Conservation (phyloP, 1,284 basidiomycete genomes). For the Dichomitus squalens region DNA sequence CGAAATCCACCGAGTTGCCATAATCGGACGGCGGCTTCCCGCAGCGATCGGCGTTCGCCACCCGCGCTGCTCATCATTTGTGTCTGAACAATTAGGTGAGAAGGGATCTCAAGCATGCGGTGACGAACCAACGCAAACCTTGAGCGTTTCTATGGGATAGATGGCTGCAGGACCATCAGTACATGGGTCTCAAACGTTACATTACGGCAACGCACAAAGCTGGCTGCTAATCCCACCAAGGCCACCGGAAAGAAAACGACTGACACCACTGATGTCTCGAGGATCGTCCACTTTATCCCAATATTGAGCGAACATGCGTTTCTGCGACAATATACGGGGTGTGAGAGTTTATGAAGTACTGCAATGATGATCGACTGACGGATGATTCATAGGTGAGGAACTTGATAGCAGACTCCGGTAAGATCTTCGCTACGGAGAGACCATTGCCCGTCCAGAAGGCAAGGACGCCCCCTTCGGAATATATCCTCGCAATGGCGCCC, state of each 20-base stretch:
- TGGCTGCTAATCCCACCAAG: slow-evolving; percentile 95
- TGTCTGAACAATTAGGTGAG: slow-evolving; percentile 51
- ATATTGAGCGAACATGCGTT: slow-evolving; percentile 92
- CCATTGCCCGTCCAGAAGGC: slow-evolving; percentile 95
- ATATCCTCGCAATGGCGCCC: slow-evolving; percentile 78
- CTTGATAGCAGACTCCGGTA: slow-evolving; percentile 98
- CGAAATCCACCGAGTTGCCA: slow-evolving; percentile 85
- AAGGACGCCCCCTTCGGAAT: slow-evolving; percentile 83
- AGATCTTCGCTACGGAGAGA: slow-evolving; percentile 87
- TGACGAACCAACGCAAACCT: slow-evolving; percentile 45
- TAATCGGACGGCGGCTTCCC: slow-evolving; percentile 61
- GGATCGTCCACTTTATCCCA: slow-evolving; percentile 90
- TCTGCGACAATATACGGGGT: slow-evolving; percentile 47
- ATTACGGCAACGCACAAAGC: slow-evolving; percentile 60
- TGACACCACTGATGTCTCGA: slow-evolving; percentile 87
- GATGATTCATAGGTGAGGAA: slow-evolving; percentile 96
- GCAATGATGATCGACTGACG: slow-evolving; percentile 49
- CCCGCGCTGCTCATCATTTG: slow-evolving; percentile 91
- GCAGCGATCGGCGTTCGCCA: slow-evolving; percentile 59
- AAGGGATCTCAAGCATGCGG: neutral
- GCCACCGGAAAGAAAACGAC: slow-evolving; percentile 94
- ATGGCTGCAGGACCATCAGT: slow-evolving; percentile 57
- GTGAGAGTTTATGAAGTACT: neutral
- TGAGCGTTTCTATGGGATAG: slow-evolving; percentile 88
- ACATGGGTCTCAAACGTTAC: slow-evolving; percentile 1